Conservation (phyloP, 169 alveolate species). For the Plasmodium blacklocki region DNA sequence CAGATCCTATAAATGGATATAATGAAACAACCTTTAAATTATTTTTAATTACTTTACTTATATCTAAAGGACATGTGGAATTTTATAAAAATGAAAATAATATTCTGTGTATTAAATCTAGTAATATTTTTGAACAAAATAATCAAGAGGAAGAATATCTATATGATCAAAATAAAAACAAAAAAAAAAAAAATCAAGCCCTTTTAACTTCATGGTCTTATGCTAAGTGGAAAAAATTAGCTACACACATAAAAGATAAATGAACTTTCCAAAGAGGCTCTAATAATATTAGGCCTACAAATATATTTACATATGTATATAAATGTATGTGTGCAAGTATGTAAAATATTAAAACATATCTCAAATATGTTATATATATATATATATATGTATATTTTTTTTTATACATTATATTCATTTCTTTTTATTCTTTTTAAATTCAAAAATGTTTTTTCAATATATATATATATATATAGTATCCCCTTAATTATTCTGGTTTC, state of each 20-base stretch:
- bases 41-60: conserved; percentile 80
- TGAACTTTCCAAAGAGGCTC: background rate
- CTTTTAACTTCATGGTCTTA: conserved; percentile 70
- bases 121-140: background rate
- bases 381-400: too few species aligned
- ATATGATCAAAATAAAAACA: background rate
- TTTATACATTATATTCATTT: too few species aligned
- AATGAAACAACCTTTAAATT: conserved; percentile 83
- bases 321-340: background rate
- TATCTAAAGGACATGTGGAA: conserved; percentile 80
- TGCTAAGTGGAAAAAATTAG: conserved; percentile 34
- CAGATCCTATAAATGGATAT: conserved; percentile 81
- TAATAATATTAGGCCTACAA: background rate
- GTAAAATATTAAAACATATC: background rate
- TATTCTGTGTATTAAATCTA: conserved; percentile 32
- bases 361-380: too few species aligned
- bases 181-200: conserved; percentile 51
- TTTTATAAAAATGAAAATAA: conserved; percentile 49
- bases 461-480: too few species aligned
- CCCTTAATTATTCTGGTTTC: too few species aligned
- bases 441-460: too few species aligned
- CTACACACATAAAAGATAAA: background rate
- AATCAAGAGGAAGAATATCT: background rate
- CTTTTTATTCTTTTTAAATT: too few species aligned
- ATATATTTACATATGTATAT: background rate